Percentiles rank a stretch among this genome's conserved stretches.
phyloP scores from a whole-genome alignment of 2,329 filamentous ascomycete species.

The Claviceps arundinis region DNA sequence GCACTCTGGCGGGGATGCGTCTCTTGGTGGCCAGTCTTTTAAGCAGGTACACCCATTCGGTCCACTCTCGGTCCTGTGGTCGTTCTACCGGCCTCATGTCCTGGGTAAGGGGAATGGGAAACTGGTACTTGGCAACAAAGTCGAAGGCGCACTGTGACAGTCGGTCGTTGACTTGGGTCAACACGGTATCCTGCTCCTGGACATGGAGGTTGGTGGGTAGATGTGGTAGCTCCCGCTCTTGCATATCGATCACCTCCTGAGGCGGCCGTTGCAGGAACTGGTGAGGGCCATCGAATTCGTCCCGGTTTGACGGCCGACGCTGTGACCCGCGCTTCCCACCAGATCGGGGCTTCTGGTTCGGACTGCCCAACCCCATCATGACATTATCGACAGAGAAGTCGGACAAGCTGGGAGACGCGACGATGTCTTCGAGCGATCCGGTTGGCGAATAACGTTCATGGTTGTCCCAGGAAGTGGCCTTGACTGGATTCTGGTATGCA shows the following conservation, averaged over 20 bases:
- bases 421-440: conserved; percentile 45
- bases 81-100: conserved; percentile 67
- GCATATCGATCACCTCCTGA: conserved; percentile 56
- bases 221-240: conserved; percentile 69
- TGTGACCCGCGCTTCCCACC: conserved; percentile 40
- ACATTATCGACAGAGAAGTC: conserved; percentile 46
- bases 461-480: conserved; percentile 19
- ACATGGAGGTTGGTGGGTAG: conserved; percentile 72
- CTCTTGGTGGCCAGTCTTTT: conserved; percentile 78
- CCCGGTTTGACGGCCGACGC: conserved; percentile 63
- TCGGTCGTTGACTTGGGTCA: conserved; percentile 70
- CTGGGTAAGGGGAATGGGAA: conserved; percentile 71
- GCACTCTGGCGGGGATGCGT: conserved; percentile 67
- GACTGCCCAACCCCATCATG: conserved; percentile 25
- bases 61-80: conserved; percentile 74
- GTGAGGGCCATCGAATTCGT: conserved; percentile 81
- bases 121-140: conserved; percentile 84
- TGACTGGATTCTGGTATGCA: conserved; percentile 26
- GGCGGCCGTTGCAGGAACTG: conserved; percentile 66
- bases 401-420: conserved; percentile 44
- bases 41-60: conserved; percentile 79
- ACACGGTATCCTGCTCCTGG: conserved; percentile 72
- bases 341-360: conserved; percentile 30
- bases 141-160: conserved; percentile 78
- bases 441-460: conserved; percentile 41